Evolutionary conservation across 495 filamentous ascomycete species (phyloP).

Genomic region (Hypoxylon rickii): DNA sequence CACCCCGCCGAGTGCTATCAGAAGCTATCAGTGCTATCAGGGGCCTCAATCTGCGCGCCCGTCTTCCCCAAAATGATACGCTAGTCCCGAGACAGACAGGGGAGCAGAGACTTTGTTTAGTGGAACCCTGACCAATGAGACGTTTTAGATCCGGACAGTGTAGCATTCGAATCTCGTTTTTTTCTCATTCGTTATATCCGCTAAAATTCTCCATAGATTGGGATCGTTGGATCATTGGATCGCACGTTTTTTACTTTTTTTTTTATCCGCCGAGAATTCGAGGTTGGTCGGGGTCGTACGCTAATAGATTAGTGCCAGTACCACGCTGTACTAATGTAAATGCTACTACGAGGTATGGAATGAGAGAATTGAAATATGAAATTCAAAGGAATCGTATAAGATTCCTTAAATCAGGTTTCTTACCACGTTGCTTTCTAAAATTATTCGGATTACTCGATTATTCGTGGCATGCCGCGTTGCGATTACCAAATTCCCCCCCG

Average conservation of each 20-base stretch:
- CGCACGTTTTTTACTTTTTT: background rate
- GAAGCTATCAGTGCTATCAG: too few species aligned
- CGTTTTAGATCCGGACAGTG: background rate
- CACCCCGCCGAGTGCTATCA: too few species aligned
- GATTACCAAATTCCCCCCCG: background rate
- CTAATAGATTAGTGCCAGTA: too few species aligned
- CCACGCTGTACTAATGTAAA: too few species aligned
- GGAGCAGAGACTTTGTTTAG: slow-evolving; percentile 35
- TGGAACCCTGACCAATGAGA: slow-evolving; percentile 25
- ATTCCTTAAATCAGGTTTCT: too few species aligned
- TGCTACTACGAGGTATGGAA: too few species aligned
- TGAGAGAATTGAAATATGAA: too few species aligned
- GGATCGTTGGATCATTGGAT: background rate
- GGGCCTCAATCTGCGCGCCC: slow-evolving; percentile 2
- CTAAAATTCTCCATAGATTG: slow-evolving; percentile 2
- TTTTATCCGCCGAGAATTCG: background rate
- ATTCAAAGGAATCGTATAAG: too few species aligned
- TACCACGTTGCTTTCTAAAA: too few species aligned
- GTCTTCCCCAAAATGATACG: slow-evolving; percentile 7
- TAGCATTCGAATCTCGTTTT: background rate
- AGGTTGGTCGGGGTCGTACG: too few species aligned
- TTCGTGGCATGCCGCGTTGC: background rate
- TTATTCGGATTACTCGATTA: background rate
- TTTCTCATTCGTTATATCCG: slow-evolving; percentile 5
- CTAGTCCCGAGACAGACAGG: slow-evolving; percentile 9